Evolutionary conservation across 192 early-diverging fungal genomes (phyloP), one percentile per base, ranked within the genome.

Genomic region (Nowakowskiella sp.): DNA sequence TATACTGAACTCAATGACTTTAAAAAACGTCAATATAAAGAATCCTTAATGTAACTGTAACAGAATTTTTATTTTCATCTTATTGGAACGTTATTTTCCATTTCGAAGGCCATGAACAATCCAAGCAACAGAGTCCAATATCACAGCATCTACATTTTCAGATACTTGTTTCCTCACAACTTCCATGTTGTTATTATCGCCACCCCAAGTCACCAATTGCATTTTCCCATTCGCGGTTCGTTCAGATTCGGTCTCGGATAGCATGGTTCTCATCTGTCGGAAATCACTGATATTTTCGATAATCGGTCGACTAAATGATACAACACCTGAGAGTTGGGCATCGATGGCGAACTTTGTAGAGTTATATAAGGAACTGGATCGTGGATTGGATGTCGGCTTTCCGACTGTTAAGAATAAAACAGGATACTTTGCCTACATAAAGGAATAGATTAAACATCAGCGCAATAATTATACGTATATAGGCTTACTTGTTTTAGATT

Each of bases 131-230:
- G n/a, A n/a, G n/a, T 82, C 84, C 25, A 85, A 85, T 64, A 94
- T 94, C 3, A 94, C 84, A 7, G 85, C 84, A 66, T 94, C 89
- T 3, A 94, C 88, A 31, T 86, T 88, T 61, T 79, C 82, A n/a
- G 64, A 59, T 53, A 77, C 69, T 72, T 94, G 91, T 47, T 83
- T 58, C 52, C 68, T 77, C 4, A 78, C 85, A 57, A 85, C 81
- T 42, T 67, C 70, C 1, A 81, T 78, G 47, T 80, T 68, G 58
- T 91, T 90, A 57, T 91, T 91, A 32, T 75, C 71, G n/a, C 65
- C 68, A 26, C 91, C 91, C 62, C 91, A 94, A 0, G 89, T 91
- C 32, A 86, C 87, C 31, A 91, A 68, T 34, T 80, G 67, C 42
- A 91, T 49, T 1, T 81, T 76, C 23, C 78, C 68, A 47, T 85